Evolutionary conservation across 2,329 filamentous ascomycete species (phyloP).

Genomic region (Aspergillus sp.): DNA sequence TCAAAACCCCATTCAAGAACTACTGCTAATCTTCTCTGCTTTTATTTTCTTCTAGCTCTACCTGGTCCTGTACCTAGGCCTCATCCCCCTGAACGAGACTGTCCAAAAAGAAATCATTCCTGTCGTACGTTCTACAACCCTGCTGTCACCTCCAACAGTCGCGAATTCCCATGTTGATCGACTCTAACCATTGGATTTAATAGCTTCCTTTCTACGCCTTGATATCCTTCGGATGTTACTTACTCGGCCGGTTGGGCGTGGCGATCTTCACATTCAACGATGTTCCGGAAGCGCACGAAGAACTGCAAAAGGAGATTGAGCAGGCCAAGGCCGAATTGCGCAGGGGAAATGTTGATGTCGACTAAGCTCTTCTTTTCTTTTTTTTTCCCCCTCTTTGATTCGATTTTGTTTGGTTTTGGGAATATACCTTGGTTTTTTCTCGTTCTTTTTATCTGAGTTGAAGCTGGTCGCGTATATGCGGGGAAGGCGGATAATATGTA

Average conservation of each 20-base stretch:
- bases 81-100: slow-evolving; percentile 72
- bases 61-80: slow-evolving; percentile 75
- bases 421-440: neutral
- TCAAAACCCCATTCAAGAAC: neutral
- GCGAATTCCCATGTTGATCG: neutral
- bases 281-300: slow-evolving; percentile 82
- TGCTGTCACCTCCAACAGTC: neutral
- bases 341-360: slow-evolving; percentile 38
- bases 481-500: neutral
- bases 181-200: slow-evolving; percentile 1
- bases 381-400: neutral
- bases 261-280: slow-evolving; percentile 97
- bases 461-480: slow-evolving; percentile 2
- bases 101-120: slow-evolving; percentile 84
- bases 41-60: slow-evolving; percentile 61
- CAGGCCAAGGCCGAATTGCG: slow-evolving; percentile 40
- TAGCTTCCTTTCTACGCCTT: slow-evolving; percentile 91
- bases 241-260: slow-evolving; percentile 85
- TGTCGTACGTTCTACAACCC: slow-evolving; percentile 58
- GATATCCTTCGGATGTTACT: slow-evolving; percentile 84
- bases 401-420: neutral
- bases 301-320: slow-evolving; percentile 78
- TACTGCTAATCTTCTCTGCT: slow-evolving; percentile 2
- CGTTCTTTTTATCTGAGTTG: neutral
- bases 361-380: slow-evolving; percentile 22